Base-by-base conservation (phyloP, 345 rosid genomes). In the Acer negundo region DNA sequence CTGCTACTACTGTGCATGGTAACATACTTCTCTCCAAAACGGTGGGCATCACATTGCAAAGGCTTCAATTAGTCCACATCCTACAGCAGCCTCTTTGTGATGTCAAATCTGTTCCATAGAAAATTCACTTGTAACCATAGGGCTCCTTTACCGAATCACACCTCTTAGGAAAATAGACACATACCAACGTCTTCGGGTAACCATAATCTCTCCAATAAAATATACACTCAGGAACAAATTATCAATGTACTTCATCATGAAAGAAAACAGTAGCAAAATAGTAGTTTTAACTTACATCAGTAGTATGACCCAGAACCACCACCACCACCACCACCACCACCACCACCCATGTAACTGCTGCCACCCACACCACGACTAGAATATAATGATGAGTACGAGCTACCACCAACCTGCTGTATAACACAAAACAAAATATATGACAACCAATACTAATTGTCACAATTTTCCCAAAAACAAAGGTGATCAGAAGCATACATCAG, bases 301-400 rank as follows among this genome's bases (percentile, higher is more conserved):
- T 96, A 96, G 83, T 94, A 96, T 72, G 97, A 90, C 31, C 99
- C 95, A 63, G 95, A 91, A 82, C 97, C 92, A 85, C 98, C 83
- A 0, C 49, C 63, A 7, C 63, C 8, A 3, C 58, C 26, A 3
- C 49, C 63, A 7, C 63, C 20, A 3, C 56, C 24, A 2, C 58
- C 63, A 31, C 84, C 77, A 61, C 93, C 93, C 89, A 91, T 87
- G 87, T 94, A 94, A 80, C 87, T 82, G 85, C 91, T 86, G 75
- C 97, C 90, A 20, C 95, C 92, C 85, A 87, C 81, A 56, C 97
- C 88, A 79, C 97, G 99, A 84, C 93, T 82, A 7, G 98, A 82
- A 79, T 96, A 94, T 78, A 91, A 69, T 20, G 98, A 91, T 51
- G 99, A 89, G 82, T 96, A 96, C 28, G 97, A 90, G 81, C 95